A percentile compares a stretch with the other conserved stretches of the same genome.
Evolutionary conservation across 768 basidiomycete species (phyloP).

Genomic region (Phylloporus sp.): DNA sequence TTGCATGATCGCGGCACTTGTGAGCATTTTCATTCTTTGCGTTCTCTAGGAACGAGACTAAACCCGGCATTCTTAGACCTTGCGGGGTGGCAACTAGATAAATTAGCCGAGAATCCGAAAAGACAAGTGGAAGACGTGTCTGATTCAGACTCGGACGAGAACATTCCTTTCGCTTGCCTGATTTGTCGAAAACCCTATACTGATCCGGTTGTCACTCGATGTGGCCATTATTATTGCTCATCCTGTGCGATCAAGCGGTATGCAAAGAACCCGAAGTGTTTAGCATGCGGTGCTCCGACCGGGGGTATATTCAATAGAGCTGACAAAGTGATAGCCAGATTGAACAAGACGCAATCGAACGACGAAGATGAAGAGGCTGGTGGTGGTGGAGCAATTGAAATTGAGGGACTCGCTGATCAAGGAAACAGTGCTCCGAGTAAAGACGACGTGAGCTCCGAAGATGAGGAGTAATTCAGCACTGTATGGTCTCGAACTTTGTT

Average conservation of each 20-base stretch:
- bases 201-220: constrained; percentile 93
- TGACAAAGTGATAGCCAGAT: constrained; percentile 86
- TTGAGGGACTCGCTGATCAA: constrained; percentile 51
- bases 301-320: constrained; percentile 96
- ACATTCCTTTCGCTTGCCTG: constrained; percentile 97
- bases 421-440: constrained; percentile 28
- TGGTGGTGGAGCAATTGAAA: constrained; percentile 44
- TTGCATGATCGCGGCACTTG: constrained; percentile 96
- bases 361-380: constrained; percentile 43
- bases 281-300: constrained; percentile 90
- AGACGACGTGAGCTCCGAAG: constrained; percentile 27
- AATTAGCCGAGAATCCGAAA: constrained; percentile 75
- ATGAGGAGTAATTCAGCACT: constrained; percentile 23
- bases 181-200: constrained; percentile 94
- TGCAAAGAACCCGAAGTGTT: constrained; percentile 90
- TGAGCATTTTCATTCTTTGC: constrained; percentile 37
- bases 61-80: constrained; percentile 54
- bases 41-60: constrained; percentile 5
- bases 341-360: constrained; percentile 67
- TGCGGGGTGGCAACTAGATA: constrained; percentile 98
- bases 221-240: constrained; percentile 95
- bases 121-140: constrained; percentile 54
- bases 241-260: constrained; percentile 94
- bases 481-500: constrained; percentile 33
- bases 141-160: constrained; percentile 73